phyloP scores from a whole-genome alignment of 1,139 yeast species.

The Scheffersomyces lignicola region DNA sequence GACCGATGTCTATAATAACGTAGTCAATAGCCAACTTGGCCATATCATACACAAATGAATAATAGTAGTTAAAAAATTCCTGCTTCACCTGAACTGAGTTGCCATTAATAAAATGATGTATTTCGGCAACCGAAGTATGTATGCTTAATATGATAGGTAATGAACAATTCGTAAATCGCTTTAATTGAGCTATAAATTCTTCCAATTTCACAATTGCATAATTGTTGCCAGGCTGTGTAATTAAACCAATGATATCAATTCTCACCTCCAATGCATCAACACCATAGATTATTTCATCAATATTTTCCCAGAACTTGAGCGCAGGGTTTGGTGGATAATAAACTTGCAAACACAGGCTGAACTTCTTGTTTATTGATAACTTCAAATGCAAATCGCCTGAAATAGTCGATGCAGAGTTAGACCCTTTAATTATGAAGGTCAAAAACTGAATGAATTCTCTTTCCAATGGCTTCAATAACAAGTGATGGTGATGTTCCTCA shows the following conservation, averaged over 20 bases:
- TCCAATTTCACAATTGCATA: constrained; percentile 9
- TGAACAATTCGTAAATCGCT: constrained; percentile 9
- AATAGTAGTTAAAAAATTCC: constrained; percentile 9
- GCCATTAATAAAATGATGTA: constrained; percentile 6
- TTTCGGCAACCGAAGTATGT: constrained; percentile 7
- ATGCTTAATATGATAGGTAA: constrained; percentile 9
- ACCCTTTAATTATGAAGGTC: constrained; percentile 11
- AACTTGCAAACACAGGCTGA: constrained; percentile 11
- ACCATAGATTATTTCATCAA: constrained; percentile 9
- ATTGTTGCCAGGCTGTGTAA: background rate
- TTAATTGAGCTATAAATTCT: constrained; percentile 10
- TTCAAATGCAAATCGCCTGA: constrained; percentile 8
- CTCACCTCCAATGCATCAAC: constrained; percentile 14
- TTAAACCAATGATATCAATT: constrained; percentile 10
- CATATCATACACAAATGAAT: constrained; percentile 8
- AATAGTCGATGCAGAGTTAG: constrained; percentile 8
- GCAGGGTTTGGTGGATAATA: constrained; percentile 8
- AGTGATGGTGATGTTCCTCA: constrained; percentile 1
- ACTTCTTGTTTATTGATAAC: constrained; percentile 5
- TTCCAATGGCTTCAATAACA: constrained; percentile 13
- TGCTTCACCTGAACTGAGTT: constrained; percentile 5
- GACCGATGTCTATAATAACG: constrained; percentile 10
- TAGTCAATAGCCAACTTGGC: constrained; percentile 11
- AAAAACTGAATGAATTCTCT: constrained; percentile 9
- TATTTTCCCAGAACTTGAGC: constrained; percentile 2